phyloP scores from a whole-genome alignment of 768 basidiomycete genomes.

The Auricularia auricula-judae region DNA sequence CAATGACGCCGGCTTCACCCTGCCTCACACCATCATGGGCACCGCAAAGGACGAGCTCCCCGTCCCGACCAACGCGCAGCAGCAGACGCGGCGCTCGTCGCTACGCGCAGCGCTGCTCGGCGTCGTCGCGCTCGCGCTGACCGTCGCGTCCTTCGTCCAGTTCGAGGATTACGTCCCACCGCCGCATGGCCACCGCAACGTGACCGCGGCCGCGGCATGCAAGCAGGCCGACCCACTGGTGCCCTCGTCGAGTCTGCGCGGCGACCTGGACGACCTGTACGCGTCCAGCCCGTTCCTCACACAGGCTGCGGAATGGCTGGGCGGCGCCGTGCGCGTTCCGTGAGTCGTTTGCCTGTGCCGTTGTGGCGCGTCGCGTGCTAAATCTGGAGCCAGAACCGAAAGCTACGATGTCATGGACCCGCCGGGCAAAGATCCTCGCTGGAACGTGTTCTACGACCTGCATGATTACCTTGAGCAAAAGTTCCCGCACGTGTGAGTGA shows the following conservation, averaged over 20 bases:
- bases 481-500: slow-evolving; percentile 50
- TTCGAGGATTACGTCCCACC: neutral
- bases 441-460: slow-evolving; percentile 42
- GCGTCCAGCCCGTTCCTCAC: slow-evolving; percentile 28
- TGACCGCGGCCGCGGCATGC: neutral
- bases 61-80: neutral
- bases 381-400: slow-evolving; percentile 30
- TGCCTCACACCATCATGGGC: neutral
- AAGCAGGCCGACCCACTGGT: neutral
- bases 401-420: slow-evolving; percentile 38
- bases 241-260: slow-evolving; percentile 16
- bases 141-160: neutral
- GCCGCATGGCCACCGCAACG: neutral
- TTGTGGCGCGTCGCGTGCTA: slow-evolving; percentile 16
- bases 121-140: neutral
- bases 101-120: neutral
- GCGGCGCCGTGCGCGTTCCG: slow-evolving; percentile 35
- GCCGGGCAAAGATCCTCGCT: slow-evolving; percentile 39
- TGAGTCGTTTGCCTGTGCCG: slow-evolving; percentile 7
- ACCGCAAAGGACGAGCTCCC: neutral
- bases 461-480: slow-evolving; percentile 44
- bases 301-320: slow-evolving; percentile 34
- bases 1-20: neutral
- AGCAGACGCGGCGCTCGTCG: neutral
- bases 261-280: slow-evolving; percentile 19